phyloP scores from a whole-genome alignment of 1,139 yeast genomes.

The Insectozyma bohioensis region DNA sequence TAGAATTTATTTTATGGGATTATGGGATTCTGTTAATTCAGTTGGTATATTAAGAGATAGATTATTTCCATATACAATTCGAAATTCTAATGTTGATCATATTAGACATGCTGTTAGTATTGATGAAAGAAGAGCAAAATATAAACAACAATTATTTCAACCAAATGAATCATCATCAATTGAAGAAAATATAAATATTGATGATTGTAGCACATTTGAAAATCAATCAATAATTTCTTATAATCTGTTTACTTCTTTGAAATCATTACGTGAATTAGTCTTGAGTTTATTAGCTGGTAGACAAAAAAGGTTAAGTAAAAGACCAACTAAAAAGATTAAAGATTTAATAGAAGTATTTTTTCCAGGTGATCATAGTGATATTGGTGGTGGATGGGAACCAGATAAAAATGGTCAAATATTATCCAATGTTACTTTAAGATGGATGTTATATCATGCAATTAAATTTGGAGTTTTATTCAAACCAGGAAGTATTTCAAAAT shows the following conservation, averaged over 20 bases:
- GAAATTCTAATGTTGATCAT: conserved; percentile 51
- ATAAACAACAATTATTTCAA: conserved; percentile 53
- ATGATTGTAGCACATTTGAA: conserved; percentile 4
- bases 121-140: conserved; percentile 64
- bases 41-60: conserved; percentile 58
- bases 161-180: too few relatives aligned
- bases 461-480: conserved; percentile 50
- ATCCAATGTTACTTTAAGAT: conserved; percentile 49
- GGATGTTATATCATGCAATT: conserved; percentile 57
- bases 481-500: conserved; percentile 35
- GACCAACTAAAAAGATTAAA: conserved; percentile 3
- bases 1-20: conserved; percentile 55
- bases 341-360: conserved; percentile 52
- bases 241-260: conserved; percentile 5
- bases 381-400: conserved; percentile 62
- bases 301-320: too few relatives aligned
- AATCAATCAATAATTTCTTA: neutral
- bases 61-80: conserved; percentile 55
- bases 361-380: conserved; percentile 65
- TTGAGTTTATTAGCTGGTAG: conserved; percentile 10
- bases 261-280: too few relatives aligned
- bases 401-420: conserved; percentile 28
- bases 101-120: conserved; percentile 65
- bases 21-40: conserved; percentile 68
- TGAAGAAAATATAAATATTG: neutral